Evolutionary conservation across 1,284 basidiomycete species (phyloP), one percentile per base, ranked within the genome.

Genomic region (Marasmius fiardii): DNA sequence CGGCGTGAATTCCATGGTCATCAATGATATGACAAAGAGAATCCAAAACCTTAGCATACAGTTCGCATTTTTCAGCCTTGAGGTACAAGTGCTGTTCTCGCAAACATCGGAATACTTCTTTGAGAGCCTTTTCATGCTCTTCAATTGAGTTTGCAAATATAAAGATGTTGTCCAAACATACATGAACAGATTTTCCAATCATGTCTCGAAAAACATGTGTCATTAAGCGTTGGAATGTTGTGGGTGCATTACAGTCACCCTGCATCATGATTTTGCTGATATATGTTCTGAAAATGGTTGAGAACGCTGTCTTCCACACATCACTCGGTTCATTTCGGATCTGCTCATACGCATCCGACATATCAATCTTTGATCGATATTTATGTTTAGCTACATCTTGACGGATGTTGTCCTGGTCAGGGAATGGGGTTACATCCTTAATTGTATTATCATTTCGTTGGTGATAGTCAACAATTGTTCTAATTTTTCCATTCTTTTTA

Each of bases 11-110:
- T 0, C 69, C 69, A 1, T 58, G 26, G 14, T 67, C 56, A 31
- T 67, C 60, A 2, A 72, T 69, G 0, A 67, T 54, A 51, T 71
- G 66, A 1, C 71, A 68, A 1, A 72, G 60, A 52, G 69, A 70
- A 20, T 71, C 64, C 2, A 73, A 47, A 20, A 56, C 49, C 1
- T 60, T 52, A 0, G 65, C 54, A 52, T 72, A 74, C 2, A 76
- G 54, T 14, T 71, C 59, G 18, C 64, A 68, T 59, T 74, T 76
- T 44, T 63, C 59, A 5, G 52, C 57, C 28, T 62, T 66, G 14
- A 61, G 63, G 55, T 61, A 71, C 3, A 69, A 5, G 23, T 4
- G 49, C 60, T n/a, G 23, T 3, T 54, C 21, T 0, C 60, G 43
- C 0, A 74, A 57, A 5, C 58, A 56, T 0, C 60, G 34, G 7